Conservation (phyloP, 1,284 basidiomycete species). For the Gymnopus androsaceus region DNA sequence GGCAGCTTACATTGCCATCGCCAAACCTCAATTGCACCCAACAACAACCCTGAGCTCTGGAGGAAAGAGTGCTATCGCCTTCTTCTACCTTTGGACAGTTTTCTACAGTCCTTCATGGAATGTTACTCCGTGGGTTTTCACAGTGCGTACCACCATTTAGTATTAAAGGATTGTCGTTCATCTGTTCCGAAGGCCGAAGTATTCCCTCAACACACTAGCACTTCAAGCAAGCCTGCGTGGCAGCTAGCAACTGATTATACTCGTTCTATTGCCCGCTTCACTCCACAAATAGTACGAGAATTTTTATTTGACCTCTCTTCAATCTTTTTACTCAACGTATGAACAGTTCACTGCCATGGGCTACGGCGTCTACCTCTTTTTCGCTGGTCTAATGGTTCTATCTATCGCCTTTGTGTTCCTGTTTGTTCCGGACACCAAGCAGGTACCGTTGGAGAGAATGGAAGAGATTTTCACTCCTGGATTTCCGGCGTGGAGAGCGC, state of each 20-base stretch:
- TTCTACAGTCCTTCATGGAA: conserved; percentile 40
- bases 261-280: conserved; percentile 37
- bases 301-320: too few species aligned
- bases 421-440: conserved; percentile 33
- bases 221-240: conserved; percentile 36
- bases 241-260: conserved; percentile 35
- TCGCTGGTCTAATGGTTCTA: conserved; percentile 35
- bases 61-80: conserved; percentile 34
- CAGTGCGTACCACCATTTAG: too few species aligned
- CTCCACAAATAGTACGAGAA: conserved; percentile 39
- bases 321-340: too few species aligned
- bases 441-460: conserved; percentile 38
- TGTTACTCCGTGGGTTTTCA: conserved; percentile 18
- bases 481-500: conserved; percentile 25
- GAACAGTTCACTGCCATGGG: too few species aligned
- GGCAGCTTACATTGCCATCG: conserved; percentile 37
- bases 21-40: conserved; percentile 27
- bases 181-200: conserved; percentile 37
- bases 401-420: conserved; percentile 33
- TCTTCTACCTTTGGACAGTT: conserved; percentile 40
- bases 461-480: conserved; percentile 34
- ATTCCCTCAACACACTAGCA: conserved; percentile 39
- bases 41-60: conserved; percentile 25
- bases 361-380: conserved; percentile 40
- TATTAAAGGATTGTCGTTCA: conserved; percentile 33